A percentile compares a stretch with the other conserved stretches of the same genome.
Evolutionary conservation across 208 protist species (phyloP).

Genomic region (Lotmaria passim): DNA sequence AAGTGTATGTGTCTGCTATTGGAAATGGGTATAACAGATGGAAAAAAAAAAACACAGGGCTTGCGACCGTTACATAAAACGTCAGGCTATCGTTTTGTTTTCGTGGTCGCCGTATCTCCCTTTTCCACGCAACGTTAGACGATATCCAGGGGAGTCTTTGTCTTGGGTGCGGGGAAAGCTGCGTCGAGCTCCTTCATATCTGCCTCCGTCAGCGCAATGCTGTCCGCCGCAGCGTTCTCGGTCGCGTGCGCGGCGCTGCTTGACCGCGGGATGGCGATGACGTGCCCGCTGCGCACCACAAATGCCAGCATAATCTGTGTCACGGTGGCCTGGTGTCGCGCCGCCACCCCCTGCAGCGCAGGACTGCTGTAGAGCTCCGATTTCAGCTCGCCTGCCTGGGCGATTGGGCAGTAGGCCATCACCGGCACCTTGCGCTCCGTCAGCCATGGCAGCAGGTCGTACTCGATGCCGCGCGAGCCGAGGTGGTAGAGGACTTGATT

Average conservation of each 20-base stretch:
- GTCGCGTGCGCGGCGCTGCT: conserved; percentile 57
- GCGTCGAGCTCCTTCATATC: conserved; percentile 36
- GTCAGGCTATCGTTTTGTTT: too few species aligned
- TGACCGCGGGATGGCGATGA: conserved; percentile 66
- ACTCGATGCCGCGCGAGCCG: conserved; percentile 78
- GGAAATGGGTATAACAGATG: too few species aligned
- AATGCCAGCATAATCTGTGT: conserved; percentile 49
- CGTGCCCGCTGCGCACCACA: conserved; percentile 34
- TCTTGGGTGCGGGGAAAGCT: conserved; percentile 41
- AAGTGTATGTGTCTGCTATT: too few species aligned
- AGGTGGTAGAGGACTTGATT: conserved; percentile 88
- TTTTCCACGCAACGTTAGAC: conserved; percentile 14
- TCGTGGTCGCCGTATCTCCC: too few species aligned
- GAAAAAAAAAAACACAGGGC: too few species aligned
- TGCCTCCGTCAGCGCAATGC: conserved; percentile 41
- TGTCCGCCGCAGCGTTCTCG: conserved; percentile 64
- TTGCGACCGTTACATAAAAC: too few species aligned
- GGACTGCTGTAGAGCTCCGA: conserved; percentile 50
- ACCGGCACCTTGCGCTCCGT: conserved; percentile 53
- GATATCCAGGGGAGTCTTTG: conserved; percentile 42
- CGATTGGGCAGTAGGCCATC: conserved; percentile 85
- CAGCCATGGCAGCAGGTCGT: conserved; percentile 66
- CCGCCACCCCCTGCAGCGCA: conserved; percentile 40
- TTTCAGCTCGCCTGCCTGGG: conserved; percentile 62
- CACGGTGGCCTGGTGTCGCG: conserved; percentile 38